Conservation (phyloP, 768 basidiomycete species). For the Leccinum disarticulatum region DNA sequence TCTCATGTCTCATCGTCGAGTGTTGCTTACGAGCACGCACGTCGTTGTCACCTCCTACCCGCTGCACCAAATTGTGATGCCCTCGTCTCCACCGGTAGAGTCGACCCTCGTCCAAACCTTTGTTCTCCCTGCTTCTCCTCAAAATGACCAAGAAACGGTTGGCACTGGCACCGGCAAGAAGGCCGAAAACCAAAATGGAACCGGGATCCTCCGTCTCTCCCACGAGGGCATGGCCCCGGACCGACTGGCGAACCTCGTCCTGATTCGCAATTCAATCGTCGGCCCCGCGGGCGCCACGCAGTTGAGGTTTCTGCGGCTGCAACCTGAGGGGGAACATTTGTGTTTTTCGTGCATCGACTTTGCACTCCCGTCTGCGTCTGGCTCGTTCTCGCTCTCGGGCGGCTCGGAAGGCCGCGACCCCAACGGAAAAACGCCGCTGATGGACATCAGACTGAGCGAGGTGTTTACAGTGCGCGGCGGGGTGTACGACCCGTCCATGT, state of each 20-base stretch:
- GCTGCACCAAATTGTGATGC: too few species aligned
- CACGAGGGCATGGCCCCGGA: background rate
- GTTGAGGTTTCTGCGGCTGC: constrained; percentile 3
- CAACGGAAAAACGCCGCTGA: background rate
- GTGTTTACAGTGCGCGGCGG: constrained; percentile 3
- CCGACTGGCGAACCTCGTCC: background rate
- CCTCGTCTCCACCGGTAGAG: background rate
- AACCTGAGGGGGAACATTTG: background rate
- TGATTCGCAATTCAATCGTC: constrained; percentile 8
- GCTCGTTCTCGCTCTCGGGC: background rate
- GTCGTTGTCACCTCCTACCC: background rate
- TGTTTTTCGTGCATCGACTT: constrained; percentile 4
- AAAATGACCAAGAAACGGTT: background rate
- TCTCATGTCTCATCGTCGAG: background rate
- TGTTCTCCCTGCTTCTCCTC: background rate
- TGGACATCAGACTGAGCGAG: background rate
- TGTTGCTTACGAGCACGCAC: constrained; percentile 8
- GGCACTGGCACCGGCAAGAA: background rate
- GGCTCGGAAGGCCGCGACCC: background rate
- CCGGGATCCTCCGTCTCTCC: constrained; percentile 5
- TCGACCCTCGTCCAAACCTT: constrained; percentile 7
- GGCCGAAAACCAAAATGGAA: background rate
- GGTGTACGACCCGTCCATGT: background rate
- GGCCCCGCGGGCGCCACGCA: background rate
- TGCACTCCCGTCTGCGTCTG: background rate